Conservation (phyloP, 805 yeast species). For the Schwanniomyces vanrijiae region DNA sequence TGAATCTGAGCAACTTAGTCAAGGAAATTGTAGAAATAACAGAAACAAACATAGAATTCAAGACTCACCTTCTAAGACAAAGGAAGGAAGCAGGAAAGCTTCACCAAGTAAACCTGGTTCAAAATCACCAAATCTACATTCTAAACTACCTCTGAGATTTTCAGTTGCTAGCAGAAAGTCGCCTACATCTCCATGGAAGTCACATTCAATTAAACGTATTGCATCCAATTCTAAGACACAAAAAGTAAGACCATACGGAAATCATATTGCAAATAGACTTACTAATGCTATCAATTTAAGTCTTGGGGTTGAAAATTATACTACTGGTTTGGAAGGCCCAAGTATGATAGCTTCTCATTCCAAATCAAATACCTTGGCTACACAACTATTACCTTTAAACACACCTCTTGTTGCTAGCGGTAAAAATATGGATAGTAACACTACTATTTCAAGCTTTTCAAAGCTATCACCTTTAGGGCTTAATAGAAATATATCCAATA, state of each 20-base stretch:
- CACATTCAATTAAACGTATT: background rate
- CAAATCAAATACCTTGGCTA: conserved; percentile 2
- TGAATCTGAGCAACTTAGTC: conserved; percentile 21
- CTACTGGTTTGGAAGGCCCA: conserved; percentile 10
- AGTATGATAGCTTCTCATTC: conserved; percentile 2
- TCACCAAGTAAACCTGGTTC: conserved; percentile 10
- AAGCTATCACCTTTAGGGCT: conserved; percentile 12
- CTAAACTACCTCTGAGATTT: background rate
- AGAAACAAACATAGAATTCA: background rate
- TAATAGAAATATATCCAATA: conserved; percentile 6
- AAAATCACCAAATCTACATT: background rate
- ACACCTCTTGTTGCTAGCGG: conserved; percentile 13
- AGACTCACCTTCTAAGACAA: conserved; percentile 4
- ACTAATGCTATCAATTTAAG: conserved; percentile 12
- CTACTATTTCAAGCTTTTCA: conserved; percentile 5
- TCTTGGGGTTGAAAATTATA: conserved; percentile 7
- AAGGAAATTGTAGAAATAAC: conserved; percentile 1
- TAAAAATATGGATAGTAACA: background rate
- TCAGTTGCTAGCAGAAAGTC: background rate
- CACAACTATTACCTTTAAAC: conserved; percentile 16
- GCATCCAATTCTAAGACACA: background rate
- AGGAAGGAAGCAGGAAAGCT: background rate
- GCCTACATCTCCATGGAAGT: conserved; percentile 3
- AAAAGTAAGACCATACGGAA: conserved; percentile 6
- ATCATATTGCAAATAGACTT: conserved; percentile 9